Evolutionary conservation across 176 grass and related monocot species (phyloP).

Genomic region (Leersia perrieri): DNA sequence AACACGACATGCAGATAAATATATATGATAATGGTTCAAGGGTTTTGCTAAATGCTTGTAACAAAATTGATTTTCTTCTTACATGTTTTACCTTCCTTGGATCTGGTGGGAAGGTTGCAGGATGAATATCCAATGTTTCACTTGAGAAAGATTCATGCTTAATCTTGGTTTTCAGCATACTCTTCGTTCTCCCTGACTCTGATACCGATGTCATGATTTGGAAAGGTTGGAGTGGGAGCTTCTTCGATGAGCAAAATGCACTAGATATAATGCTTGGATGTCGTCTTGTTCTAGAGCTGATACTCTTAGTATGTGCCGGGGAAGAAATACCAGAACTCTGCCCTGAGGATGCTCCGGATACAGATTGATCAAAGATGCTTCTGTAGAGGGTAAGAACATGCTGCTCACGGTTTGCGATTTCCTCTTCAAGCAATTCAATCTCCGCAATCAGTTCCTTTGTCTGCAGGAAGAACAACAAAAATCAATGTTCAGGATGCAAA

Average conservation of each 20-base stretch:
- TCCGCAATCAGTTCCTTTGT: slow-evolving; percentile 85
- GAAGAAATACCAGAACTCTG: slow-evolving; percentile 84
- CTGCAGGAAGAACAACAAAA: slow-evolving; percentile 36
- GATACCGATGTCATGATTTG: slow-evolving; percentile 65
- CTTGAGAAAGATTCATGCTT: slow-evolving; percentile 54
- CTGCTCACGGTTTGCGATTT: slow-evolving; percentile 86
- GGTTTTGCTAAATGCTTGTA: not conserved
- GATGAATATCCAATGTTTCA: slow-evolving; percentile 36
- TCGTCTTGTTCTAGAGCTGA: slow-evolving; percentile 38
- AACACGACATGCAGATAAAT: not conserved
- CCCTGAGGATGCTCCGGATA: slow-evolving; percentile 58
- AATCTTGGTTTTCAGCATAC: slow-evolving; percentile 57
- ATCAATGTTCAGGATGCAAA: not conserved
- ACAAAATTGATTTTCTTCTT: not conserved
- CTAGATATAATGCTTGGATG: slow-evolving; percentile 84
- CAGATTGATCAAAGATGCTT: slow-evolving; percentile 91
- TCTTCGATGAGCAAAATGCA: slow-evolving; percentile 93
- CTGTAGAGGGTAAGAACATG: slow-evolving; percentile 93
- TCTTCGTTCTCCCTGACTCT: slow-evolving; percentile 47
- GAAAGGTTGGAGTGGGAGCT: slow-evolving; percentile 81
- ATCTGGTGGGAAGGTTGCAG: slow-evolving; percentile 32
- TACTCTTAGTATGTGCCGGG: slow-evolving; percentile 64
- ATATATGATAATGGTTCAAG: not conserved
- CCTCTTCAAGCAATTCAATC: slow-evolving; percentile 94
- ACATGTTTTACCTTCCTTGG: slow-evolving; percentile 48